Base-by-base conservation (phyloP, 768 basidiomycete species). In the Dictyophora rubrovolvata region DNA sequence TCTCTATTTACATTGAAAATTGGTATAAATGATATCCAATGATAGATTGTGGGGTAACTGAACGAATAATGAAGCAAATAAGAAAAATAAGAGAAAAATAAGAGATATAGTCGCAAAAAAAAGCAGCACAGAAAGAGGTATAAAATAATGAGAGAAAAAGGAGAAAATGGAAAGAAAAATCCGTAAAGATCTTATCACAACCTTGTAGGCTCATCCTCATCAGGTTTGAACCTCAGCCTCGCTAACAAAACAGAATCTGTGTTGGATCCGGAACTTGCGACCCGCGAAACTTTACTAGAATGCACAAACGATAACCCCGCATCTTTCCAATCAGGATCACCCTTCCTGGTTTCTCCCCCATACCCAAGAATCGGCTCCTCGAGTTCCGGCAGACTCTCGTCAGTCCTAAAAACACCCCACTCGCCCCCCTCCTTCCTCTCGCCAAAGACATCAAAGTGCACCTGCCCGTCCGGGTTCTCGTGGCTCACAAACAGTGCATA, bases 401-500 rank as follows among this genome's bases (percentile, higher is more conserved):
- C 79, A 53, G 80, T 78, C 2, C 82, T 80, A 68, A 88, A 89
- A 16, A 77, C 76, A 7, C 89, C 89, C 89, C 89, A 93, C 1
- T 82, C 79, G 48, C 82, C 77, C 3, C 83, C 82, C 33, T 66
- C 65, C 59, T 70, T 75, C 2, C 78, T 71, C 12, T 70, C 62
- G 2, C 79, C 71, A 65, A 81, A 84, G 12, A 88, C 83, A 60
- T 87, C 86, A 72, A 91, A 90, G 66, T 85, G 81, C 5, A 76
- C 80, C 72, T 79, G 79, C 3, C 82, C 78, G 63, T 84, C 78
- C 1, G 77, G 79, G 69, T 88, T 85, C 60, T 74, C 74, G 60
- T 89, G 85, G 64, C 85, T 86, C 37, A 90, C 87, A 62, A 89
- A 84, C 22, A 88, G 70, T 0, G 82, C 89, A 69, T 87, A 87